Percentiles rank a stretch among this genome's conserved stretches.
Conservation (phyloP, 2,329 filamentous ascomycete genomes). For the Chaetomium strumarium region DNA sequence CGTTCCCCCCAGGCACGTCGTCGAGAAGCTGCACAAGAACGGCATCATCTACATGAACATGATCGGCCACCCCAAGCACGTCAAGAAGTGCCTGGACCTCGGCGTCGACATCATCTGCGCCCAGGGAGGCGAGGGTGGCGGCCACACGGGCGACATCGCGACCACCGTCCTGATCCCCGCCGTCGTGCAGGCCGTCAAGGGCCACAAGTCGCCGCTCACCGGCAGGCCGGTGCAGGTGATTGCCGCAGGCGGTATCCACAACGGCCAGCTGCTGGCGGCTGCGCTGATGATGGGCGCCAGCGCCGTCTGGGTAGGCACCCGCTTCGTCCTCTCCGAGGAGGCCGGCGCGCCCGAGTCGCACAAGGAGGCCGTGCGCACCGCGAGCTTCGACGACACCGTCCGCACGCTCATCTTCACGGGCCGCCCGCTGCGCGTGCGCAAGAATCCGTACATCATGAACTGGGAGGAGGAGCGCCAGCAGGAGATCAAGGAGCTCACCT, state of each 20-base stretch:
- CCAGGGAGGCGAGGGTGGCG: constrained; percentile 94
- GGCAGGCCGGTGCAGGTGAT: constrained; percentile 85
- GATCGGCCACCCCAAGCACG: constrained; percentile 99
- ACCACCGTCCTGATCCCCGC: constrained; percentile 90
- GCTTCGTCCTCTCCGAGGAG: constrained; percentile 91
- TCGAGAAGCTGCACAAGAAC: constrained; percentile 81
- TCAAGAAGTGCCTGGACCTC: constrained; percentile 87
- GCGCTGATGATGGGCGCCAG: constrained; percentile 87
- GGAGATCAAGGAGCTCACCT: constrained; percentile 89
- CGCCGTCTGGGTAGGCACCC: constrained; percentile 93
- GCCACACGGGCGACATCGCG: constrained; percentile 90
- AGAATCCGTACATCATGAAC: constrained; percentile 87
- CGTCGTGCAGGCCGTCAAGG: constrained; percentile 74
- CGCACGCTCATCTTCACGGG: constrained; percentile 98
- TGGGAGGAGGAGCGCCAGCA: constrained; percentile 88
- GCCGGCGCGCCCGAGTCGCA: constrained; percentile 89
- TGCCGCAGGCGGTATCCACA: constrained; percentile 90
- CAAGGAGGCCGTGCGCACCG: constrained; percentile 90
- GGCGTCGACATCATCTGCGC: constrained; percentile 97
- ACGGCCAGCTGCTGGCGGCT: constrained; percentile 83
- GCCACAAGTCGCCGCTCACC: constrained; percentile 79
- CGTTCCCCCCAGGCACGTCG: constrained; percentile 80
- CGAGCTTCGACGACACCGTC: constrained; percentile 91
- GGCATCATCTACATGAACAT: constrained; percentile 99
- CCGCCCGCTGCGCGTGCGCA: constrained; percentile 86